phyloP scores from a whole-genome alignment of 768 basidiomycete genomes.

The Tricholoma bakamatsutake region DNA sequence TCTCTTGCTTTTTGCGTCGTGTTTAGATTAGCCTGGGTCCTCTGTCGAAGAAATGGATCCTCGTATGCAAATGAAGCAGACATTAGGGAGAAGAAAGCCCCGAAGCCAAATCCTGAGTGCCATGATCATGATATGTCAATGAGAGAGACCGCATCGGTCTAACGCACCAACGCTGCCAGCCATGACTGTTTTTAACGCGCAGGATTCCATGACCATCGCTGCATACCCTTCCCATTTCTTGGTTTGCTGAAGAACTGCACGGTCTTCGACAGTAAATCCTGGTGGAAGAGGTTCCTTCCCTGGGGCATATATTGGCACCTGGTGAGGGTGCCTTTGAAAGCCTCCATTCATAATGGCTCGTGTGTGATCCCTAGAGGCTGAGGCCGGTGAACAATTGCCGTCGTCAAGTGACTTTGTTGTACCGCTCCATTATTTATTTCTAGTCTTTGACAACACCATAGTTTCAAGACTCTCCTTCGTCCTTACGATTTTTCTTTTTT shows the following conservation, averaged over 20 bases:
- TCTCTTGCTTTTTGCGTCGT: conserved; percentile 75
- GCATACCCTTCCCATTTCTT: conserved; percentile 78
- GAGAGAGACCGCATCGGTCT: conserved; percentile 9
- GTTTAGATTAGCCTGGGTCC: conserved; percentile 48
- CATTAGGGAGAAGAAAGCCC: conserved; percentile 96
- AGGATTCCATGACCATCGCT: conserved; percentile 74
- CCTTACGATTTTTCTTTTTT: conserved; percentile 2
- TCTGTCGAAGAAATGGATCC: conserved; percentile 76
- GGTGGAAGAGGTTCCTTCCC: conserved; percentile 86
- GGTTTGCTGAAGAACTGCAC: conserved; percentile 54
- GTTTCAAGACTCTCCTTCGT: conserved; percentile 7
- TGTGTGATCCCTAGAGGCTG: neutral
- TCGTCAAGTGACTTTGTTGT: neutral
- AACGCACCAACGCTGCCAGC: conserved; percentile 78
- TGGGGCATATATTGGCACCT: conserved; percentile 74
- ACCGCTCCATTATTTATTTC: neutral
- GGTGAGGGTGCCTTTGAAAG: conserved; percentile 28
- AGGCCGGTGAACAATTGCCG: conserved; percentile 9
- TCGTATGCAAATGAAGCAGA: conserved; percentile 93
- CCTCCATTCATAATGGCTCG: conserved; percentile 9
- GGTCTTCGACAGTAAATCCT: conserved; percentile 77
- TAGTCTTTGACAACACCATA: conserved; percentile 3
- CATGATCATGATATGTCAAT: neutral
- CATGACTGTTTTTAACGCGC: conserved; percentile 74
- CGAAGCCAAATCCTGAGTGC: conserved; percentile 78